These are phyloP conservation scores for Rhizophagus clarus DNA, from an alignment of 192 early-diverging fungal species.

Conservation along the genomic window DNA sequence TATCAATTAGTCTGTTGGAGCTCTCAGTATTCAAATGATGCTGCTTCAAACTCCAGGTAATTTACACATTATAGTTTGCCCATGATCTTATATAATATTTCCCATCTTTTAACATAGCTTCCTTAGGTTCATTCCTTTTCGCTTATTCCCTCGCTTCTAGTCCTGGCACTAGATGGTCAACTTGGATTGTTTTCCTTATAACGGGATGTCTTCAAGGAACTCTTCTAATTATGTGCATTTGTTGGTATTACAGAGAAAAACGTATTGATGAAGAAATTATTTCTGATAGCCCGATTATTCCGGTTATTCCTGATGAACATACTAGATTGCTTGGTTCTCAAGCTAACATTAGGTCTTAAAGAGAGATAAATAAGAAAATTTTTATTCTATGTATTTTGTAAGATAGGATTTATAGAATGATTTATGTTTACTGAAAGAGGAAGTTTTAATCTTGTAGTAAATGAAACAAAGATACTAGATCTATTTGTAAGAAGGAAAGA, in stretches of 20 bases:
- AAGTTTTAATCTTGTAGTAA: no score
- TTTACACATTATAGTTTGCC: not conserved
- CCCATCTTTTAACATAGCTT: not conserved
- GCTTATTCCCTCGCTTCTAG: constrained; percentile 79
- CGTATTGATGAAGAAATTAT: constrained; percentile 36
- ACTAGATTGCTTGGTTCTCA: constrained; percentile 9
- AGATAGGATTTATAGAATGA: no score
- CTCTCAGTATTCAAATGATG: constrained; percentile 92
- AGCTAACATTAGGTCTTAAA: no score
- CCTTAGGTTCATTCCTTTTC: constrained; percentile 67
- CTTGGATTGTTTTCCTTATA: constrained; percentile 86
- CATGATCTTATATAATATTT: not conserved
- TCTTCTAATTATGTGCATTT: constrained; percentile 77
- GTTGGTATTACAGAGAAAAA: constrained; percentile 60
- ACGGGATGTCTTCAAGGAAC: constrained; percentile 84
- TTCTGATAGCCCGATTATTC: constrained; percentile 8
- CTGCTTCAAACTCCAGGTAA: constrained; percentile 79
- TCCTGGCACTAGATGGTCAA: constrained; percentile 89
- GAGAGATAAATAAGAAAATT: no score
- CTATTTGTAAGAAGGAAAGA: no score
- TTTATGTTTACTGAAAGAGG: no score
- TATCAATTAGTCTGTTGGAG: constrained; percentile 70
- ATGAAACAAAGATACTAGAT: no score
- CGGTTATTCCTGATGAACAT: constrained; percentile 5
- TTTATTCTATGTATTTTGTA: no score